Evolutionary conservation across 164 flowering plant genomes (phyloP).

Genomic region (Sedum album): DNA sequence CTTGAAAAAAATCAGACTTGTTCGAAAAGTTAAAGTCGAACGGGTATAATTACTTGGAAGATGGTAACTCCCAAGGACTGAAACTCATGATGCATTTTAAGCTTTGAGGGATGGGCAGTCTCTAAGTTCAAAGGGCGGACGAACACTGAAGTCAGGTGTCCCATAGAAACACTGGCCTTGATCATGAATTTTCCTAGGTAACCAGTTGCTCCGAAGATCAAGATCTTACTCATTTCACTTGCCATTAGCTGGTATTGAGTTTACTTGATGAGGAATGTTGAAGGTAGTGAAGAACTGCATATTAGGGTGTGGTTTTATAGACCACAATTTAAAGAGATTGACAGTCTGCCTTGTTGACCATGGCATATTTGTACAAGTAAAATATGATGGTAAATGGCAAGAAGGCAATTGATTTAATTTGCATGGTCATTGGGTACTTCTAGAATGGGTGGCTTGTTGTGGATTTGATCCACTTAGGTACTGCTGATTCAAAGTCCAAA

Average conservation of each 20-base stretch:
- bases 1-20: neutral
- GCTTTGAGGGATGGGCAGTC: constrained; percentile 8
- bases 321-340: too few relatives aligned
- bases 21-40: neutral
- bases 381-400: too few relatives aligned
- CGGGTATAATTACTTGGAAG: constrained; percentile 9
- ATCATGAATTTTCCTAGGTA: constrained; percentile 20
- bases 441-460: neutral
- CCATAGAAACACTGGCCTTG: constrained; percentile 16
- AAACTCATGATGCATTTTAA: constrained; percentile 9
- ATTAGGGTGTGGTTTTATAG: neutral
- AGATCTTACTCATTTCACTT: constrained; percentile 19
- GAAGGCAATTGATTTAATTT: too few relatives aligned
- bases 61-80: constrained; percentile 17
- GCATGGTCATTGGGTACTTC: neutral
- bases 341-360: neutral
- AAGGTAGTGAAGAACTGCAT: neutral
- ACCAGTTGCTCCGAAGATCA: constrained; percentile 21
- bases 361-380: too few relatives aligned
- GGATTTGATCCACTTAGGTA: neutral
- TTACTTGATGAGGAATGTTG: neutral
- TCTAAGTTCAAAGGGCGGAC: constrained; percentile 16
- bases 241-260: constrained; percentile 7
- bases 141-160: constrained; percentile 17
- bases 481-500: neutral